A percentile compares a stretch with the other conserved stretches of the same genome.
Conservation (phyloP, 2,329 filamentous ascomycete genomes). For the Penicillium sp. region DNA sequence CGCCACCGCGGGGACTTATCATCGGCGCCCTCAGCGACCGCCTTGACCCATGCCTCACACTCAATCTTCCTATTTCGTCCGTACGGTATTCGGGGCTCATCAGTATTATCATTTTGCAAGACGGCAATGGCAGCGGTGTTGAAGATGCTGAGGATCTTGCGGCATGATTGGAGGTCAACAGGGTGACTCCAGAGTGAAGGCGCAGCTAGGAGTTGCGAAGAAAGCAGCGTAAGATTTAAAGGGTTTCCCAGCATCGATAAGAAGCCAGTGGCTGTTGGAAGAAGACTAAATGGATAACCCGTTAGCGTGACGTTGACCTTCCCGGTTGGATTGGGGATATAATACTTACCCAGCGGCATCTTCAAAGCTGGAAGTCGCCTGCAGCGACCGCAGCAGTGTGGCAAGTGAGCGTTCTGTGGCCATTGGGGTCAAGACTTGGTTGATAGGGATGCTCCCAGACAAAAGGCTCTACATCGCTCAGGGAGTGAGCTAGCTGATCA, state of each 20-base stretch:
- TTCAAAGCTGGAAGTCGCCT: constrained; percentile 57
- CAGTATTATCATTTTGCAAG: constrained; percentile 47
- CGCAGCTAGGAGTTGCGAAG: constrained; percentile 58
- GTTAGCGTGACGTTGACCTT: constrained; percentile 17
- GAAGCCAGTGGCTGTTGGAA: constrained; percentile 52
- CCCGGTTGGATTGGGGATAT: constrained; percentile 2
- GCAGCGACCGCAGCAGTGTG: constrained; percentile 60
- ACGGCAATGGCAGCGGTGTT: constrained; percentile 59
- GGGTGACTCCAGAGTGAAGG: constrained; percentile 58
- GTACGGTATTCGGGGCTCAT: constrained; percentile 37
- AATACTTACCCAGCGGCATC: constrained; percentile 57
- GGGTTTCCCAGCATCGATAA: constrained; percentile 57
- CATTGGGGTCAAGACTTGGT: constrained; percentile 40
- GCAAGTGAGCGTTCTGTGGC: constrained; percentile 61
- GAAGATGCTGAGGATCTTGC: constrained; percentile 60
- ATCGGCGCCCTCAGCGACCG: constrained; percentile 60
- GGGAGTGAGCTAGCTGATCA: constrained; percentile 9
- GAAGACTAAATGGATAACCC: constrained; percentile 41
- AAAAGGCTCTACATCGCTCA: constrained; percentile 20
- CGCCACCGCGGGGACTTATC: constrained; percentile 71
- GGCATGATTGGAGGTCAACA: constrained; percentile 56
- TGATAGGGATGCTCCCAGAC: constrained; percentile 9
- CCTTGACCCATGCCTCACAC: constrained; percentile 58
- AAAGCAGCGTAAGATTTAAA: constrained; percentile 60
- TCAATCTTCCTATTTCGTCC: constrained; percentile 52